Evolutionary conservation across 495 filamentous ascomycete genomes (phyloP), one percentile per base, ranked within the genome.

Genomic region (Annulohypoxylon nitens): DNA sequence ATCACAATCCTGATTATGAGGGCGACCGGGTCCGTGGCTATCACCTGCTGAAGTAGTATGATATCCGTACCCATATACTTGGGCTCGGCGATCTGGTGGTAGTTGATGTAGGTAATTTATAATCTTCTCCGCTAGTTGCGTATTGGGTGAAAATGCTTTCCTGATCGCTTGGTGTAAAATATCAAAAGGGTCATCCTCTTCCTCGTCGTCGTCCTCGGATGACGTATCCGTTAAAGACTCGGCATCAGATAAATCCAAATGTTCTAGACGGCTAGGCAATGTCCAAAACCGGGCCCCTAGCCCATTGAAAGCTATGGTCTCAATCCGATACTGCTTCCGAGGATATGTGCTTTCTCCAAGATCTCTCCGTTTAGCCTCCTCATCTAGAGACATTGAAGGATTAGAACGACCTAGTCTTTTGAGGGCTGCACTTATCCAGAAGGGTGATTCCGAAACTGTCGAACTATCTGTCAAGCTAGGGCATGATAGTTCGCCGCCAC

Each of bases 121-220:
- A 6, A 61, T 34, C 33, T 33, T 53, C 1, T 68, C 55, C 4
- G 57, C 65, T 4, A 68, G 14, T 8, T 45, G 43, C 4, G 47
- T 12, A n/a, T 53, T 50, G 6, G 30, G 33, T n/a, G 55, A 60
- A 34, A 67, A 67, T 2, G 43, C 57, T 16, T 25, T 57, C 43
- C 65, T 61, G 11, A 68, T 68, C 0, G 65, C 34, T 1, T 45
- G 14, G 25, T 68, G 47, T 45, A 68, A 26, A 14, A 11, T 45
- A 54, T 61, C 57, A n/a, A 54, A 53, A 1, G 45, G n/a, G 23
- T 67, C 64, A 30, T 68, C 47, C 30, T 61, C 60, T 12, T 36
- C 41, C 8, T 51, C 43, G 12, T 51, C 64, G 1, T 68, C 59
- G 2, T 63, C 60, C n/a, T 51, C 57, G 8, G 47, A 68, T 34